phyloP scores from a whole-genome alignment of 2,329 filamentous ascomycete species.

The Aspergillus sp. region DNA sequence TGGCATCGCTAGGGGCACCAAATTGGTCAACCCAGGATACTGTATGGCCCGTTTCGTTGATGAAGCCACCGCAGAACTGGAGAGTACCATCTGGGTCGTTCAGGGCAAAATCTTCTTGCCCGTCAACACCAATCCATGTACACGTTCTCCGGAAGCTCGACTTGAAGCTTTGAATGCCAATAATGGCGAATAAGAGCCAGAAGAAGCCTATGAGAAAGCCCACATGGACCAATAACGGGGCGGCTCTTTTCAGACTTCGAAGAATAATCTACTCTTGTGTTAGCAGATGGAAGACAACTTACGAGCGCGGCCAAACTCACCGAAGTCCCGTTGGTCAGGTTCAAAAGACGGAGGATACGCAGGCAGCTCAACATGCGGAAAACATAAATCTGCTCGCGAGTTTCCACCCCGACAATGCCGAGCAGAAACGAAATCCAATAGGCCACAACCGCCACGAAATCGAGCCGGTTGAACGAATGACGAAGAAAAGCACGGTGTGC shows the following conservation, averaged over 20 bases:
- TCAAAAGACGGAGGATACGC: constrained; percentile 84
- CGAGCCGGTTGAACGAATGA: constrained; percentile 92
- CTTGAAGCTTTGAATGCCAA: constrained; percentile 96
- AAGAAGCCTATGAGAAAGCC: constrained; percentile 95
- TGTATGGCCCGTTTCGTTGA: constrained; percentile 57
- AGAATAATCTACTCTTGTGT: constrained; percentile 69
- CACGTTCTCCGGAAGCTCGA: constrained; percentile 74
- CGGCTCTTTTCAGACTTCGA: constrained; percentile 90
- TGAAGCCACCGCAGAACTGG: constrained; percentile 83
- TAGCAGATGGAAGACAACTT: constrained; percentile 2
- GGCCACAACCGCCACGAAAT: constrained; percentile 90
- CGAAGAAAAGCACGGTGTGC: constrained; percentile 88
- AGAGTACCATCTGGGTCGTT: constrained; percentile 57
- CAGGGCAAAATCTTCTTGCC: constrained; percentile 36
- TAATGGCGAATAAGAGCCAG: constrained; percentile 94
- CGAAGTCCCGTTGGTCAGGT: constrained; percentile 88
- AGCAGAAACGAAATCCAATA: constrained; percentile 90
- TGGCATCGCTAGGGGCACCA: constrained; percentile 49
- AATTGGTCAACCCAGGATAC: constrained; percentile 68
- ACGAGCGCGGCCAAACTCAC: constrained; percentile 50
- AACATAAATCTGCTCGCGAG: constrained; percentile 70
- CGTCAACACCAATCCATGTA: constrained; percentile 68
- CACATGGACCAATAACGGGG: constrained; percentile 85
- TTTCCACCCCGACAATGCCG: constrained; percentile 67
- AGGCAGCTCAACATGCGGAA: constrained; percentile 97